phyloP scores from a whole-genome alignment of 2,329 filamentous ascomycete species.

The Karstenula rhodostoma region DNA sequence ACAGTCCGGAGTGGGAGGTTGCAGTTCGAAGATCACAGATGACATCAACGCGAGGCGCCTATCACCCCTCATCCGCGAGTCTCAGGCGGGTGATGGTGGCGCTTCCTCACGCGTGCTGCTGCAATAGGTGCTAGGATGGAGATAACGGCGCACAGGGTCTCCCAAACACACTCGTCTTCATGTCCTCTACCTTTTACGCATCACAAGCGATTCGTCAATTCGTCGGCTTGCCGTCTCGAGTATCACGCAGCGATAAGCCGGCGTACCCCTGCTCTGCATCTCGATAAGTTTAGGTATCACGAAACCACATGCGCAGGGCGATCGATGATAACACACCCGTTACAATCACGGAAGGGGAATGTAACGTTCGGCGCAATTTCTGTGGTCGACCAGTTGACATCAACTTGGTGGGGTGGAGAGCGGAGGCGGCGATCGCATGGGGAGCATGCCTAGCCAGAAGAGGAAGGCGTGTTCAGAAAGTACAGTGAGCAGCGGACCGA shows the following conservation, averaged over 20 bases:
- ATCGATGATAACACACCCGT: background rate
- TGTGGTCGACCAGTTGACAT: background rate
- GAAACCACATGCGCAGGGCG: background rate
- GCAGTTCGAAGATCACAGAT: background rate
- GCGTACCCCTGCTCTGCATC: background rate
- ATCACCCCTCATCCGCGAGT: background rate
- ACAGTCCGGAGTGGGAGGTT: background rate
- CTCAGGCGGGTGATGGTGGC: background rate
- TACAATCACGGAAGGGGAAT: background rate
- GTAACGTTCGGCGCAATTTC: constrained; percentile 1
- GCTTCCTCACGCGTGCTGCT: background rate
- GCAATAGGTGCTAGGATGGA: background rate
- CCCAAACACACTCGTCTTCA: too few relatives aligned
- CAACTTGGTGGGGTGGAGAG: constrained; percentile 1
- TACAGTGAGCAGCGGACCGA: background rate
- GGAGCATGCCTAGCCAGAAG: constrained; percentile 23
- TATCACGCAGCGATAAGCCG: constrained; percentile 6
- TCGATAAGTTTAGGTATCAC: background rate
- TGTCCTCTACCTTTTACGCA: background rate
- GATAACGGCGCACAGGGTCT: constrained; percentile 7
- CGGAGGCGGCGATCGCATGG: constrained; percentile 3
- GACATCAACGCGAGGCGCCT: background rate
- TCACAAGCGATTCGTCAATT: background rate
- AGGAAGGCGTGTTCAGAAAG: constrained; percentile 29
- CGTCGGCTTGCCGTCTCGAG: background rate